Conservation (phyloP, 495 filamentous ascomycete genomes). For the Penicillium coffeae region DNA sequence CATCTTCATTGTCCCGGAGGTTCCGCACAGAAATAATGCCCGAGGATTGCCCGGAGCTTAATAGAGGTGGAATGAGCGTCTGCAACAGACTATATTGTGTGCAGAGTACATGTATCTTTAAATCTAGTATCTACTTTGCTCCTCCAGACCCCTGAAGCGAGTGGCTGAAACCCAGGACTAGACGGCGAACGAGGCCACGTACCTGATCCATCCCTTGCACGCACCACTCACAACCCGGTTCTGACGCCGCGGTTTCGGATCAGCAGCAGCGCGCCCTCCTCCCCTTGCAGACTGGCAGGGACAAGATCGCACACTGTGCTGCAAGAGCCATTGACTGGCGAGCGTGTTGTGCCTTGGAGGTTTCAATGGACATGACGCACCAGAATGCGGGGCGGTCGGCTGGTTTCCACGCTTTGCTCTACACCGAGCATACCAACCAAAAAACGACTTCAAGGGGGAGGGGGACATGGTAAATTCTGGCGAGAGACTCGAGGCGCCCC, state of each 20-base stretch:
- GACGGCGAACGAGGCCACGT: constrained; percentile 17
- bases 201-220: constrained; percentile 30
- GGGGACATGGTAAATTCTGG: too few relatives aligned
- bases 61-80: too few relatives aligned
- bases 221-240: constrained; percentile 9
- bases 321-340: too few relatives aligned
- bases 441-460: not conserved
- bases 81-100: too few relatives aligned
- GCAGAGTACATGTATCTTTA: too few relatives aligned
- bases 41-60: not conserved
- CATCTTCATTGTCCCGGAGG: not conserved
- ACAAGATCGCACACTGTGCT: too few relatives aligned
- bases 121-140: too few relatives aligned
- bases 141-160: not conserved
- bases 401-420: constrained; percentile 14
- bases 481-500: too few relatives aligned
- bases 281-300: constrained; percentile 21
- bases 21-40: not conserved
- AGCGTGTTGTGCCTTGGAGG: too few relatives aligned
- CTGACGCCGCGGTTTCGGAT: constrained; percentile 5
- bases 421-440: constrained; percentile 15
- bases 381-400: constrained; percentile 24
- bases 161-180: not conserved
- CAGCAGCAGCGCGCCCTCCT: not conserved
- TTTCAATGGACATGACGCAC: constrained; percentile 21